Evolutionary conservation across 768 basidiomycete species (phyloP).

Genomic region (Polyporus arcularius): DNA sequence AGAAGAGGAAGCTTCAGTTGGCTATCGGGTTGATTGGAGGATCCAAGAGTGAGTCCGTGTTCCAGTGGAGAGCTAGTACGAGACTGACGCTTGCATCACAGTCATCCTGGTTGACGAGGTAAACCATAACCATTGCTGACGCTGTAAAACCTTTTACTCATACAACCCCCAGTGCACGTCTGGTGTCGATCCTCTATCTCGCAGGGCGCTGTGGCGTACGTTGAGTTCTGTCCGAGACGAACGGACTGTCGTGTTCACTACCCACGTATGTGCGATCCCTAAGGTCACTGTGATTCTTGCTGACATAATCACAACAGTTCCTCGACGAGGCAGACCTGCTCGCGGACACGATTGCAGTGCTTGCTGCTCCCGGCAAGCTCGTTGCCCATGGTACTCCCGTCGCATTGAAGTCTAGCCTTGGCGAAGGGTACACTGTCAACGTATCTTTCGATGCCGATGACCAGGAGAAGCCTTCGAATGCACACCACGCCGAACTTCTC

Average conservation of each 20-base stretch:
- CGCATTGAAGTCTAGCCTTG: slow-evolving; percentile 66
- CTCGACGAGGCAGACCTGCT: slow-evolving; percentile 80
- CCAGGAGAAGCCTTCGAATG: slow-evolving; percentile 21
- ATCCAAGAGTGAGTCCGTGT: slow-evolving; percentile 55
- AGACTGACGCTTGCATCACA: not conserved
- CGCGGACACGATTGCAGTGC: slow-evolving; percentile 73
- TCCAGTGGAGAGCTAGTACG: not conserved
- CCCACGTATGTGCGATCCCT: slow-evolving; percentile 53
- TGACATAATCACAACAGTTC: slow-evolving; percentile 44
- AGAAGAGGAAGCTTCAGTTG: slow-evolving; percentile 83
- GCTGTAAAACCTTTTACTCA: not conserved
- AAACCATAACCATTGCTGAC: not conserved
- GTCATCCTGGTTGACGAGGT: slow-evolving; percentile 31
- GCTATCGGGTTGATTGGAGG: slow-evolving; percentile 79
- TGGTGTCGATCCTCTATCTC: slow-evolving; percentile 79
- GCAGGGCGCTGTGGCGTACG: slow-evolving; percentile 76
- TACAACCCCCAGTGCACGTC: slow-evolving; percentile 53
- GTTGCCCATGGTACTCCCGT: slow-evolving; percentile 77
- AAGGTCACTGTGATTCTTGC: not conserved
- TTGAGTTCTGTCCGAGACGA: slow-evolving; percentile 66
- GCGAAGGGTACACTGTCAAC: slow-evolving; percentile 66
- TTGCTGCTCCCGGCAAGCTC: slow-evolving; percentile 74
- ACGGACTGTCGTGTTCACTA: slow-evolving; percentile 74
- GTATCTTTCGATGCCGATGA: slow-evolving; percentile 46
- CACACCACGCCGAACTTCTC: slow-evolving; percentile 25